Conservation (phyloP, 2,329 filamentous ascomycete genomes). For the Fonsecaea multimorphosa region DNA sequence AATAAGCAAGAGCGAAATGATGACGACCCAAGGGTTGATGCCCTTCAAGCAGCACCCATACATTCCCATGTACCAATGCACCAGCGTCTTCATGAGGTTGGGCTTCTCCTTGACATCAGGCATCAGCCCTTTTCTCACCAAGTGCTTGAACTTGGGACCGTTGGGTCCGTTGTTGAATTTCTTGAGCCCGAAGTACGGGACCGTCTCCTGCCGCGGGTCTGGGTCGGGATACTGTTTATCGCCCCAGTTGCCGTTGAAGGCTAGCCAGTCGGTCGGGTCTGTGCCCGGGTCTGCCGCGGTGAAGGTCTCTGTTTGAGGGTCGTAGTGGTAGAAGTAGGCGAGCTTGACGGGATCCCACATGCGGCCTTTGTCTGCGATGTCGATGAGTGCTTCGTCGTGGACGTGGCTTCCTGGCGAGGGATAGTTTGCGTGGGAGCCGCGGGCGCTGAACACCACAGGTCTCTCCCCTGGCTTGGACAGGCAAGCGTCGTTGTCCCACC, state of each 20-base stretch:
- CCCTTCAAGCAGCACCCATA: conserved; percentile 34
- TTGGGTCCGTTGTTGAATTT: conserved; percentile 90
- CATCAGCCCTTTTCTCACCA: conserved; percentile 77
- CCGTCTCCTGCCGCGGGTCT: conserved; percentile 73
- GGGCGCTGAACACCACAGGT: conserved; percentile 88
- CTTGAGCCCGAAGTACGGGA: conserved; percentile 87
- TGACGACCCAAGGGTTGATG: conserved; percentile 29
- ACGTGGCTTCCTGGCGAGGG: conserved; percentile 74
- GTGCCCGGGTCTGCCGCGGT: conserved; percentile 60
- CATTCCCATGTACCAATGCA: conserved; percentile 28
- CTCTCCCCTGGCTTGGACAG: conserved; percentile 23
- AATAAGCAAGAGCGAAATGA: conserved; percentile 17
- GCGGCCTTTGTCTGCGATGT: conserved; percentile 69
- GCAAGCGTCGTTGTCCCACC: conserved; percentile 52
- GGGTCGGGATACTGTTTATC: conserved; percentile 85
- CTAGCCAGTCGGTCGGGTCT: conserved; percentile 85
- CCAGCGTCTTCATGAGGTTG: conserved; percentile 29
- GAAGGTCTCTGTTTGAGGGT: conserved; percentile 62
- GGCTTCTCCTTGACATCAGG: conserved; percentile 47
- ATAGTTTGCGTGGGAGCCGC: conserved; percentile 85
- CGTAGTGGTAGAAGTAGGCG: conserved; percentile 79
- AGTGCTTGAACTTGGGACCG: conserved; percentile 85
- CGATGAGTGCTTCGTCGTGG: conserved; percentile 72
- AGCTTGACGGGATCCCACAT: conserved; percentile 87
- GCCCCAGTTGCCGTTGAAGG: conserved; percentile 87